phyloP scores from a whole-genome alignment of 139 green algal species.

The Chlamydomonas asymmetrica region DNA sequence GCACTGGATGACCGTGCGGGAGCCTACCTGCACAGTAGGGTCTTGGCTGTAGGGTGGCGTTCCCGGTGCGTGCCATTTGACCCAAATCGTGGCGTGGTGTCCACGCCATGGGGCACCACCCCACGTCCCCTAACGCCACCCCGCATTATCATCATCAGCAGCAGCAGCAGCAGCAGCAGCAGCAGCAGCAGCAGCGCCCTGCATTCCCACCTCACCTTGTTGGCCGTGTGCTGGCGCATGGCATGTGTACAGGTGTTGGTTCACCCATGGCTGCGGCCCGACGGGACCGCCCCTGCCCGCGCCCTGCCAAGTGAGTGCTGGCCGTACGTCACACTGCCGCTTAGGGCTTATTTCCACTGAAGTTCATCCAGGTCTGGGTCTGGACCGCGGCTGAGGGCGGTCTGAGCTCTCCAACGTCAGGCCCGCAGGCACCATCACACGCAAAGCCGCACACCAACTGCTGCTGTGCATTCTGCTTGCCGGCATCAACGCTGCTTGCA shows the following conservation, averaged over 20 bases:
- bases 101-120: too few species aligned
- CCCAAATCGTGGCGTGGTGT: too few species aligned
- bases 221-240: too few species aligned
- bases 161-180: neutral
- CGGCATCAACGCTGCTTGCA: neutral
- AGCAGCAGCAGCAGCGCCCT: conserved; percentile 9
- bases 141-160: neutral
- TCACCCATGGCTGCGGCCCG: conserved; percentile 14
- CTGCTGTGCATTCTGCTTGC: neutral
- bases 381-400: neutral
- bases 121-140: too few species aligned
- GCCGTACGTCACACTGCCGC: too few species aligned
- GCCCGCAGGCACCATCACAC: neutral
- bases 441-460: neutral
- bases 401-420: neutral
- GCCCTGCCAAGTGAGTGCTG: conserved; percentile 6
- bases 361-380: neutral
- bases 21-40: too few species aligned
- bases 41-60: too few species aligned
- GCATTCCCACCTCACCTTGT: too few species aligned
- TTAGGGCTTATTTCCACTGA: too few species aligned
- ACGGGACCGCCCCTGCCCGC: neutral
- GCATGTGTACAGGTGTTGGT: too few species aligned
- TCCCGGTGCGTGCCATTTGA: too few species aligned
- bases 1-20: too few species aligned